These are phyloP conservation scores for Apiospora malaysiana DNA, from an alignment of 2,329 filamentous ascomycete genomes.

Conservation along the genomic window DNA sequence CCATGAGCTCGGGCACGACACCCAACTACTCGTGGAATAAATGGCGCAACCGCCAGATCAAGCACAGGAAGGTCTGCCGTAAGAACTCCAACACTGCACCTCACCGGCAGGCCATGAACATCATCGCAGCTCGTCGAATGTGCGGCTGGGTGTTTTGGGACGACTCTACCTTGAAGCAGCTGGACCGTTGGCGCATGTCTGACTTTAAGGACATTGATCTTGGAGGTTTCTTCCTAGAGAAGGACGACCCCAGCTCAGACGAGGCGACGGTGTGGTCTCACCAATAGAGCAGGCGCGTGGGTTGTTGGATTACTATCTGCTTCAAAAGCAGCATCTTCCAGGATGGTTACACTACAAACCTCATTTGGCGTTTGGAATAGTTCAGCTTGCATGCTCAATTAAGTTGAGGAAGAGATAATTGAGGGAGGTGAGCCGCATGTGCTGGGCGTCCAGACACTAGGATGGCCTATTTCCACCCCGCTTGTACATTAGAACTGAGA, in stretches of 20 bases:
- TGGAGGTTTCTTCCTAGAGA: not conserved
- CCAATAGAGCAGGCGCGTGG: not conserved
- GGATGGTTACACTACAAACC: not conserved
- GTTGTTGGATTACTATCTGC: not conserved
- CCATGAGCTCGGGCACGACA: not conserved
- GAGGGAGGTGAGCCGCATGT: too few species aligned
- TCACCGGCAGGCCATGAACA: not conserved
- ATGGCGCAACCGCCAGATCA: not conserved
- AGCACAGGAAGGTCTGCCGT: not conserved
- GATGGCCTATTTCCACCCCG: too few species aligned
- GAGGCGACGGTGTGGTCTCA: not conserved
- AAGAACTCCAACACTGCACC: not conserved
- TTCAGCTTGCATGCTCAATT: too few species aligned
- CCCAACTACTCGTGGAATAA: not conserved
- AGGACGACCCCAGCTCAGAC: not conserved
- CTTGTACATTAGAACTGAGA: too few species aligned
- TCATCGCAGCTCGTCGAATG: not conserved
- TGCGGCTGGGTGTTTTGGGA: slow-evolving; percentile 4
- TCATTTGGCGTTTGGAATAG: not conserved
- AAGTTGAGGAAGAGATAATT: too few species aligned
- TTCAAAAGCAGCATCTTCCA: not conserved
- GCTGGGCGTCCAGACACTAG: too few species aligned
- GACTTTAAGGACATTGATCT: not conserved
- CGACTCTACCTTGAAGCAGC: not conserved
- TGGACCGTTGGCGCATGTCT: not conserved